These are phyloP conservation scores for Termitomyces titanicus DNA, from an alignment of 768 basidiomycete species.

Conservation along the genomic window DNA sequence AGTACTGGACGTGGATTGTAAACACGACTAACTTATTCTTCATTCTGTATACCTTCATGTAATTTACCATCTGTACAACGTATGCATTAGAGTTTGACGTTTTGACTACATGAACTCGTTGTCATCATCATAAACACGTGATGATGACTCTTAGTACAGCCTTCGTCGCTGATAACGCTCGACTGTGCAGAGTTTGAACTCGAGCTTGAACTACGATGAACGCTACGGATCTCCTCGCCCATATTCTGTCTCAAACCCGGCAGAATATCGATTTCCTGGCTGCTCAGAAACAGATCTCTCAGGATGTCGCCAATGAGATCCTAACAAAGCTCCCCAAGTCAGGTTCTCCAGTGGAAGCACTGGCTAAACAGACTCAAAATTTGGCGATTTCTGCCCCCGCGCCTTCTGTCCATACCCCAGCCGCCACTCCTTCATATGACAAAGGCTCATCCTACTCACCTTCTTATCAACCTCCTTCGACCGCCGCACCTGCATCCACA, in stretches of 20 bases:
- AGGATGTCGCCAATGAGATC: conserved; percentile 42
- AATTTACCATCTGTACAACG: conserved; percentile 1
- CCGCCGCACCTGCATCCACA: background rate
- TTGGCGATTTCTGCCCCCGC: background rate
- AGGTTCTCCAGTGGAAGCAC: background rate
- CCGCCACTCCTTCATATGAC: background rate
- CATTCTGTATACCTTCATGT: conserved; percentile 5
- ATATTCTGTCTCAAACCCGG: conserved; percentile 52
- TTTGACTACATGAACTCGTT: too few relatives aligned
- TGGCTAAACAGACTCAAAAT: conserved; percentile 6
- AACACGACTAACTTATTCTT: background rate
- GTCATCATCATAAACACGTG: conserved; percentile 6
- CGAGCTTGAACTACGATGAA: conserved; percentile 8
- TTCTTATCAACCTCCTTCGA: conserved; percentile 5
- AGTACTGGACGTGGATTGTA: background rate
- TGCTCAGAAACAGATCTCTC: conserved; percentile 42
- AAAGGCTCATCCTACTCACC: background rate
- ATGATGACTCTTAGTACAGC: background rate
- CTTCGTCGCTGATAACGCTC: too few relatives aligned
- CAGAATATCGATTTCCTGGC: conserved; percentile 54
- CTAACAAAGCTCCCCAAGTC: conserved; percentile 35
- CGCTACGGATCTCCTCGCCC: conserved; percentile 25
- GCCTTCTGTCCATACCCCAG: conserved; percentile 9
- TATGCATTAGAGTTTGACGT: background rate
- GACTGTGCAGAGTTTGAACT: too few relatives aligned